Evolutionary conservation across 768 basidiomycete genomes (phyloP), one percentile per base, ranked within the genome.

Genomic region (Hypholoma fasciculare): DNA sequence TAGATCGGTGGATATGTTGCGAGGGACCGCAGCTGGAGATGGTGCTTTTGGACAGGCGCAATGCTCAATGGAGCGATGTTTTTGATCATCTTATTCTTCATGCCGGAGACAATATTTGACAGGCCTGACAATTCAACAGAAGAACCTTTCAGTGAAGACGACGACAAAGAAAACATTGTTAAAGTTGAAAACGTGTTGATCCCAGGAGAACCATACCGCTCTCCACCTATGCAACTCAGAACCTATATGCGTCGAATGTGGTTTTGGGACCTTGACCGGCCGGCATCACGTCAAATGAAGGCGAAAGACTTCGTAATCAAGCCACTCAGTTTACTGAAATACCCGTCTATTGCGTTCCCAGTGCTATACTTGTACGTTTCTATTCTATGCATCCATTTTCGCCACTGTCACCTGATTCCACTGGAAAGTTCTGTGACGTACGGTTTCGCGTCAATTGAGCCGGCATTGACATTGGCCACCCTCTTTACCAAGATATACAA

Each of bases 41-140:
- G 77, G 78, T 77, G 76, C 54, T 79, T 78, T 55, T 79, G 74
- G 69, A 64, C 74, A 9, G 72, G 75, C 23, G 71, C 74, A n/a
- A 78, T 79, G 19, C 60, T 77, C 17, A 74, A 78, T 59, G 74
- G 72, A 17, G 50, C 50, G 3, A 69, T 76, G 65, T 71, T 78
- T 40, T 30, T 71, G 16, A 59, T 76, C n/a, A 72, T 72, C 53
- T 49, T 76, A 19, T 69, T 76, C 51, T 67, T 75, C 30, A 69
- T 78, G 62, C 78, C 78, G 8, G 78, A 80, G 62, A 80, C 78
- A 0, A 53, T 77, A 11, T 78, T 72, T 58, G 67, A 72, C 54
- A 65, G 76, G 49, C 66, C 67, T 20, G 47, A 61, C 1, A 51
- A 63, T 51, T 54, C 19, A 49, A 34, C 56, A 14, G 63, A 65